A percentile compares a stretch with the other conserved stretches of the same genome.
phyloP scores from a whole-genome alignment of 1,139 yeast genomes.

The Pneumocystis carinii region DNA sequence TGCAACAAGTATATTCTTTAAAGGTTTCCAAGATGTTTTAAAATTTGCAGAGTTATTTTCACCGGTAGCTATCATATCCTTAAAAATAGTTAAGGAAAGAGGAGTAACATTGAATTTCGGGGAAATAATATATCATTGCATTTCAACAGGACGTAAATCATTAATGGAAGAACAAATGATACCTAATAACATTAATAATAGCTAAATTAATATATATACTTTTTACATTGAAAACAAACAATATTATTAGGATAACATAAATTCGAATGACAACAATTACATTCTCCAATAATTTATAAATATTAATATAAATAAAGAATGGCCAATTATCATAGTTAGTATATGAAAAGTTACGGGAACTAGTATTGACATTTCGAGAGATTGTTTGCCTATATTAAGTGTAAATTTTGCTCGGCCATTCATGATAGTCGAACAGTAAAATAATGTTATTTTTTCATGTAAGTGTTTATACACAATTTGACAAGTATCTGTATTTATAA shows the following conservation, averaged over 20 bases:
- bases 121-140: neutral
- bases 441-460: neutral
- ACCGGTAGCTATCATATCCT: neutral
- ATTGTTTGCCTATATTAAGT: neutral
- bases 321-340: neutral
- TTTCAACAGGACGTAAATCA: constrained; percentile 11
- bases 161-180: constrained; percentile 16
- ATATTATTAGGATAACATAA: constrained; percentile 12
- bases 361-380: neutral
- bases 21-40: neutral
- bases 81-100: neutral
- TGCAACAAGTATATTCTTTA: constrained; percentile 15
- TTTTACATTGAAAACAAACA: constrained; percentile 14
- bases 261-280: constrained; percentile 15
- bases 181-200: neutral
- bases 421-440: neutral
- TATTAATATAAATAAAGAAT: neutral
- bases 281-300: neutral
- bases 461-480: neutral
- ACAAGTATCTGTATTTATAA: neutral
- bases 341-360: neutral
- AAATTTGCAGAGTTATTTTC: neutral
- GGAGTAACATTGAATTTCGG: neutral
- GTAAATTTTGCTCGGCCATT: neutral
- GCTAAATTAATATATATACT: neutral